phyloP scores from a whole-genome alignment of 129 eudicot species.

The Calendula officinalis region DNA sequence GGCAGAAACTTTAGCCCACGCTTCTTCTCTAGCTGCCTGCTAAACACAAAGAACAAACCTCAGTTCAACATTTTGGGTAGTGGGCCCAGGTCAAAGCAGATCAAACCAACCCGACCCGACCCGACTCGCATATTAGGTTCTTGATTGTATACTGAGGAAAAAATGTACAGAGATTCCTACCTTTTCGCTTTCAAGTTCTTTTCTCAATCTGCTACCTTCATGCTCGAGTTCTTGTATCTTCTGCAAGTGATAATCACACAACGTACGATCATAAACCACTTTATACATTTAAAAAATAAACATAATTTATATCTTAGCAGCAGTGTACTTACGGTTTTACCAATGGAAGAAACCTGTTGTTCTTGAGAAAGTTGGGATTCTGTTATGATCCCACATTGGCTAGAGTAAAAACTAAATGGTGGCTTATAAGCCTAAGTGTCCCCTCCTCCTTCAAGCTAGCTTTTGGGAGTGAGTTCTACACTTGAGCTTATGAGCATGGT shows the following conservation, averaged over 20 bases:
- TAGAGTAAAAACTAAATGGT: too few relatives aligned
- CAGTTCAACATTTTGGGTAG: conserved; percentile 30
- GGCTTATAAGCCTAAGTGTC: too few relatives aligned
- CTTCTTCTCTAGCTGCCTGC: conserved; percentile 99
- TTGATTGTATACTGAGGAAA: conserved; percentile 7
- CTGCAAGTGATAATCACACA: conserved; percentile 42
- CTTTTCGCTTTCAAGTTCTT: conserved; percentile 92
- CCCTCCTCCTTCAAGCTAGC: too few relatives aligned
- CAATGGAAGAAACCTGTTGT: conserved; percentile 48
- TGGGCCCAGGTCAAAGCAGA: neutral
- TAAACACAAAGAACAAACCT: conserved; percentile 58
- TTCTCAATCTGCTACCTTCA: conserved; percentile 59
- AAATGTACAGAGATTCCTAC: conserved; percentile 45
- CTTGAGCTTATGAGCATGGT: too few relatives aligned
- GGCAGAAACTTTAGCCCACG: conserved; percentile 97
- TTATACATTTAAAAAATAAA: neutral
- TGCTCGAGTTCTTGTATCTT: conserved; percentile 75
- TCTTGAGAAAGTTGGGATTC: conserved; percentile 60
- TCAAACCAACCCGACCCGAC: too few relatives aligned
- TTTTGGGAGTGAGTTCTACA: too few relatives aligned
- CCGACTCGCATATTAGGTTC: conserved; percentile 11
- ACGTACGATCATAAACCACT: conserved; percentile 7
- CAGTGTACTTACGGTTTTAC: conserved; percentile 41
- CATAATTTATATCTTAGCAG: conserved; percentile 14
- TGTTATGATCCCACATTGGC: too few relatives aligned